phyloP scores from a whole-genome alignment of 1,284 basidiomycete genomes.

The Fistulinella cinereoalba region DNA sequence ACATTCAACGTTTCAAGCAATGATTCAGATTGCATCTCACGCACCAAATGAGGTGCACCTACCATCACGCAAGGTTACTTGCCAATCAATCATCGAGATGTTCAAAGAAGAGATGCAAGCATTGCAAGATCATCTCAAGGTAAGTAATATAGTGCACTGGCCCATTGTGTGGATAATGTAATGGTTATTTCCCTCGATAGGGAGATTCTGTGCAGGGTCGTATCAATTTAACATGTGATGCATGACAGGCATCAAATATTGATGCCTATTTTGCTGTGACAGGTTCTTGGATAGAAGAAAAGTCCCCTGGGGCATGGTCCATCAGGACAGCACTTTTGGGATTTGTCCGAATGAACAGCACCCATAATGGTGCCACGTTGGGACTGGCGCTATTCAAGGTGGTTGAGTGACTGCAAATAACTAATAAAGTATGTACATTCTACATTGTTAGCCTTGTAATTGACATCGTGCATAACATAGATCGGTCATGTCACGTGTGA shows the following conservation, averaged over 20 bases:
- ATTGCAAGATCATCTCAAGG: not conserved
- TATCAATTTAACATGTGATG: slow-evolving; percentile 16
- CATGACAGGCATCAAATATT: slow-evolving; percentile 15
- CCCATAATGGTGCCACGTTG: slow-evolving; percentile 3
- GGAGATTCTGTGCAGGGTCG: not conserved
- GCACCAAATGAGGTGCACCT: slow-evolving; percentile 19
- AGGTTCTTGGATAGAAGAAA: slow-evolving; percentile 17
- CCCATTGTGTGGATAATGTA: no score
- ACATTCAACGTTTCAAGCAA: slow-evolving; percentile 21
- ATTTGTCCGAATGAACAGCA: slow-evolving; percentile 6
- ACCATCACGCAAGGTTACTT: slow-evolving; percentile 4
- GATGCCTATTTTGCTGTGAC: slow-evolving; percentile 19
- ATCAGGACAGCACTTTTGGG: slow-evolving; percentile 4
- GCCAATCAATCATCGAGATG: not conserved
- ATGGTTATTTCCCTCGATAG: not conserved
- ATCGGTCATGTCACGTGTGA: not conserved
- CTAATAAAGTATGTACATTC: not conserved
- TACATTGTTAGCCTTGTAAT: no score
- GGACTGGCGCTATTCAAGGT: slow-evolving; percentile 1
- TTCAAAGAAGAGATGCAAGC: slow-evolving; percentile 2
- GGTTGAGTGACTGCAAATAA: not conserved
- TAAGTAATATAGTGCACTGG: not conserved
- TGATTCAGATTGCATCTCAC: slow-evolving; percentile 25
- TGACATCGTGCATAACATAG: not conserved
- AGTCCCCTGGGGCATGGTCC: not conserved